A percentile compares a stretch with the other conserved stretches of the same genome.
Conservation (phyloP, 2,329 filamentous ascomycete genomes). For the Fusarium sp. region DNA sequence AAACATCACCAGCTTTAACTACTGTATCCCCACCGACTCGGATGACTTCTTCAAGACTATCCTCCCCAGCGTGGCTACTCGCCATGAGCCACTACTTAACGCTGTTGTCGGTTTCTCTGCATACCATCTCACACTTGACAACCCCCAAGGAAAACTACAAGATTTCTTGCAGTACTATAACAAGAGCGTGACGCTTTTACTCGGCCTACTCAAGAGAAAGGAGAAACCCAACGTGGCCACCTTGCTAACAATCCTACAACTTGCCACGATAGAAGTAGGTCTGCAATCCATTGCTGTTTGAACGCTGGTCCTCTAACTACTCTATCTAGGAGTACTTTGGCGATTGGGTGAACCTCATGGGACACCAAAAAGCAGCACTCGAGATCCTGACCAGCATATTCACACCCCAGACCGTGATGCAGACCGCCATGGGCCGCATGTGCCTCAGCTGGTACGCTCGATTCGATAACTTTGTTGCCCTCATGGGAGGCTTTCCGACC, state of each 20-base stretch:
- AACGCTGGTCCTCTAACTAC: constrained; percentile 14
- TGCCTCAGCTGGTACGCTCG: constrained; percentile 90
- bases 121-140: constrained; percentile 81
- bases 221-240: constrained; percentile 79
- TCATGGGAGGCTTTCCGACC: constrained; percentile 83
- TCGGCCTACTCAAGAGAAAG: constrained; percentile 75
- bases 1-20: constrained; percentile 84
- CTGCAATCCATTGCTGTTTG: constrained; percentile 1
- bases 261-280: constrained; percentile 89
- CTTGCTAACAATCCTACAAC: constrained; percentile 86
- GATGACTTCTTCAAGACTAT: constrained; percentile 78
- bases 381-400: constrained; percentile 83
- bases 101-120: constrained; percentile 89
- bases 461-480: constrained; percentile 85
- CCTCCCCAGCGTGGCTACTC: constrained; percentile 77
- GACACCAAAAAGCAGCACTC: constrained; percentile 90
- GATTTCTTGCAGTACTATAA: constrained; percentile 93
- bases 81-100: constrained; percentile 83
- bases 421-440: constrained; percentile 76
- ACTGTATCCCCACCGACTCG: constrained; percentile 77
- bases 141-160: constrained; percentile 77
- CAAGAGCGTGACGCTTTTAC: constrained; percentile 81
- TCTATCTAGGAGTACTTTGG: constrained; percentile 83
- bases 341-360: constrained; percentile 93
- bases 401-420: constrained; percentile 78